Base-by-base conservation (phyloP, 495 filamentous ascomycete species). In the Chaetomium cochliodes region DNA sequence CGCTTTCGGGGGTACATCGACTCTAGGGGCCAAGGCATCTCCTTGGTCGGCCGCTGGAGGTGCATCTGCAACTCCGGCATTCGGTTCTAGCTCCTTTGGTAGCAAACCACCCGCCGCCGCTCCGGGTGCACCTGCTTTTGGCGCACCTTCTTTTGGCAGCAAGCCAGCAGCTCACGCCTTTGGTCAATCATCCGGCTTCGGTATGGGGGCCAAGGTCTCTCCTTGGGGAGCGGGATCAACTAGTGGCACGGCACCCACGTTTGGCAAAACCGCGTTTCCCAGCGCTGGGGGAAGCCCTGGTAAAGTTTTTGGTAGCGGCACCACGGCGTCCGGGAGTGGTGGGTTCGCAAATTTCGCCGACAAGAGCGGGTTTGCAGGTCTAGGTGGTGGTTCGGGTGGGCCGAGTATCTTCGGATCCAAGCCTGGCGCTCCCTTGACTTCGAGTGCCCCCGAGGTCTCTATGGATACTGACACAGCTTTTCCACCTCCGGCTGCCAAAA, bases 331-430 rank as follows among this genome's bases (percentile, higher is more conserved):
- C 8, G 63, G 67, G 46, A 70, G 72, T 15, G 74, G 81, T 50
- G 85, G 84, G 5, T 90, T 90, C 69, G 82, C 84, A 33, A 78
- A 76, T 37, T 89, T 88, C 70, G 86, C 86, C 8, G 80, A 70
- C 56, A 81, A 84, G 55, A 77, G 81, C 28, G 85, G 85, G 13
- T 89, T 90, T 74, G 79, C 77, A 9, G 77, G 82, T 3, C 65
- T 84, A 25, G 74, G 66, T 60, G 63, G 68, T 54, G 70, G 78
- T 74, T 72, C 74, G 66, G 59, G 69, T 55, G 69, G 73, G 53
- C 56, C 77, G 49, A 81, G 72, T 63, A 73, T 81, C 53, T 87
- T 90, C 65, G 85, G 79, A 2, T 77, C 80, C 0, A 76, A 80
- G 47, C 64, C 74, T 15, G 62, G 71, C 30, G 70, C 77, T 49